Evolutionary conservation across 176 grass and related monocot genomes (phyloP), one percentile per base, ranked within the genome.

Genomic region (Canna indica): DNA sequence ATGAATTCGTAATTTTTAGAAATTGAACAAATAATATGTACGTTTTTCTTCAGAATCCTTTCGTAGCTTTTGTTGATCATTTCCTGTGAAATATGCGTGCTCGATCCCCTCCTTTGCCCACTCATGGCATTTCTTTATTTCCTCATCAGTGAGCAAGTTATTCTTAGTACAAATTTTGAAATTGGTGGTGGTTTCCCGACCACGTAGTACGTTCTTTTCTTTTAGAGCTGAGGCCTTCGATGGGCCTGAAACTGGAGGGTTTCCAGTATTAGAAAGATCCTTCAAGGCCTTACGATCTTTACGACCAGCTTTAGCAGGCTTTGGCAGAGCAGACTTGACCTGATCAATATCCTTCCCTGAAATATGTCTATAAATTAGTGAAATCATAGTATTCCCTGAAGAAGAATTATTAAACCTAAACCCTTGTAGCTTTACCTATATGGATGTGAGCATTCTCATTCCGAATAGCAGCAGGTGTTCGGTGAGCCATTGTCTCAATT

Each of bases 81-180:
- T 77, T 69, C 79, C 84, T 11, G 81, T 87, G 29, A 84, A 80
- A 14, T 87, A 76, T 68, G 78, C 25, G 1, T 45, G 38, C 48
- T 91, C 88, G 59, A 82, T 75, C 14, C 88, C 88, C 68, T 84
- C 81, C 64, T 87, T 91, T 12, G 81, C 84, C 84, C 84, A 91
- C 31, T 87, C 84, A 71, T 74, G 79, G 26, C 84, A 87, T n/a
- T 72, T 84, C 68, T 58, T 48, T 16, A 67, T 74, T 34, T 85
- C 80, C 32, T 84, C 81, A 81, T 87, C 78, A 34, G 81, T 35
- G 39, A 81, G 64, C 42, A 84, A 79, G 50, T 36, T 64, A 71
- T 45, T 66, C 75, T 82, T 82, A 20, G 65, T 1, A 38, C 63
- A 57, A n/a, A 85, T 77, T 73, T 82, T 85, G 46, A 44, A 7